Base-by-base conservation (phyloP, 2,329 filamentous ascomycete genomes). In the Epichloe festucae region DNA sequence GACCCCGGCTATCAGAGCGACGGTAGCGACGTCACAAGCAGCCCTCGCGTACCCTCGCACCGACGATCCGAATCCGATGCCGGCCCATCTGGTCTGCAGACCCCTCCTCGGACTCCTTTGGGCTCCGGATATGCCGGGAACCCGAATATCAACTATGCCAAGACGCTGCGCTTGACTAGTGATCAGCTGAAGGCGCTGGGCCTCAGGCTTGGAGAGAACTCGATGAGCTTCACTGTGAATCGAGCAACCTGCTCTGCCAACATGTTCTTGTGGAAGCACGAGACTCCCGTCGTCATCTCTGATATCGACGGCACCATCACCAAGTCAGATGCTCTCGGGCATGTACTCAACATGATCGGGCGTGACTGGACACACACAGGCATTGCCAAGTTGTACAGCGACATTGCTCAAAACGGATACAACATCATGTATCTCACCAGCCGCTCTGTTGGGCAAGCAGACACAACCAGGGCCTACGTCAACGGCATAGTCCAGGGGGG, bases 251-350 rank as follows among this genome's bases (percentile, higher is more conserved):
- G 93, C 69, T 82, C 82, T 49, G 93, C 91, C 14, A 86, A 82
- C 60, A 94, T 98, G 83, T 98, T 89, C 65, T 79, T 95, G 54
- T 98, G 93, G 94, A 84, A 81, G 58, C 82, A 91, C 62, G 86
- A 94, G 60, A 85, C 86, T 0, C 94, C 93, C 0, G 91, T 98
- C 52, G 90, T 98, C 46, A 96, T 98, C 56, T 97, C 91, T 1
- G 93, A 98, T 67, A 97, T 98, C 62, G 93, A 98, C 67, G 93
- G 93, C 49, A 98, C 93, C 21, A 98, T 98, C 61, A 98, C 93
- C 53, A 98, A 98, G 71, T 95, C 90, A 3, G 90, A 96, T 69
- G 90, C 89, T 15, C 73, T 95, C 14, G 93, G 93, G 14, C 93
- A 98, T 63, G 88, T 98, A 43, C 70, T 97, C 50, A 97, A 91